Base-by-base conservation (phyloP, 2,329 filamentous ascomycete species). In the Colletotrichum sp. region DNA sequence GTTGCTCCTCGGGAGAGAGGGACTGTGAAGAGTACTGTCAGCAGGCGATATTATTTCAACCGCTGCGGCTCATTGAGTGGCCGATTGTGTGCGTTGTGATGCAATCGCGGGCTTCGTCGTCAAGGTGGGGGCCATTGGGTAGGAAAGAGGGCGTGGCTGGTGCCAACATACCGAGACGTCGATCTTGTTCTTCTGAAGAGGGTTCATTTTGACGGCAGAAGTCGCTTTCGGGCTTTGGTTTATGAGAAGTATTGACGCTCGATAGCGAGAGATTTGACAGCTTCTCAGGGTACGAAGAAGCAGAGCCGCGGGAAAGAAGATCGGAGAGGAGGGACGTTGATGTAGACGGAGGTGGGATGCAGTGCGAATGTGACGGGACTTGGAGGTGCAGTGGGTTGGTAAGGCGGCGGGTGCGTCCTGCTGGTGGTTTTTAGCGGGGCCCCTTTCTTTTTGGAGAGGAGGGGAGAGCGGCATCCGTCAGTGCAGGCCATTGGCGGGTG, bases 171-270 rank as follows among this genome's bases (percentile, higher is more conserved):
- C 97, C 90, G 92, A 96, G 87, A 98, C 91, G 87, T 99, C 97
- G 82, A 99, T 91, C 90, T 99, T 99, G 91, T 98, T 98, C 91
- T 98, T 96, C 90, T 98, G 95, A 86, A 96, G 95, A 81, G 96
- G 96, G 86, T 98, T 98, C 95, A 99, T 98, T 79, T 81, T 89
- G 86, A 60, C 39, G 44, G 57, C 15, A 26, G 30, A 28, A 16
- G 16, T 64, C 36, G 55, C 60, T 32, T 39, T 65, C 30, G 59
- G 26, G 21, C 16, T 52, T 21, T 70, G 32, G 30, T 44, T 5
- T 21, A 16, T 59, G 16, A n/a, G 12, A 12, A 7, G 24, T 13
- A 12, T 30, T n/a, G 28, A 26, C 12, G 34, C 26, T 69, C 44
- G 18, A 13, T 65, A 49, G 8, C 26, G 28, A 21, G 39, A 12